Base-by-base conservation (phyloP, 192 early-diverging fungal genomes). In the Coemansia sp. region DNA sequence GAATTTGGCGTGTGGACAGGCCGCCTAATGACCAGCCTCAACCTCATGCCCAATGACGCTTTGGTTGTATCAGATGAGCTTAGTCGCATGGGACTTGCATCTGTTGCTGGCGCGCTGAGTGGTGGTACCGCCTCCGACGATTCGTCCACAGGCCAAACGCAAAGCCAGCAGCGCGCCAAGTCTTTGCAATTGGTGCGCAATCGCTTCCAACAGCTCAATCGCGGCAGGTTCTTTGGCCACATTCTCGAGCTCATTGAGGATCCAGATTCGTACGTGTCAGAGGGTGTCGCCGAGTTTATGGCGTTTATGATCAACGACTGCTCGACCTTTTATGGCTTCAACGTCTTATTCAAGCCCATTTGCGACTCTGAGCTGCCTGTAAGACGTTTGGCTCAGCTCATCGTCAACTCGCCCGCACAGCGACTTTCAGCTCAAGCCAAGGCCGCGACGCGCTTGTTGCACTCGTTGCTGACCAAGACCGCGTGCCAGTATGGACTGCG, bases 1-100 rank as follows among this genome's bases (percentile, higher is more conserved):
- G 81, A 78, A 51, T 84, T 84, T 69, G 70, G 76, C 51, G 73
- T 78, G 41, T 84, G 81, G 81, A 76, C 81, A 3, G 81, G 81
- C 11, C 76, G 70, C 64, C 64, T 84, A 29, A 78, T 84, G 81
- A 39, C 57, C 37, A 73, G 68, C 46, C 64, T 84, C 21, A 77
- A 77, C 29, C 81, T 84, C 10, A 37, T 34, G 59, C 76, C 77
- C 7, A 78, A 76, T 27, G 81, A 84, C 27, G 81, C 76, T 14
- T 44, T 84, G 29, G 81, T 76, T 9, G 68, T 78, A 19, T 69
- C 73, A 0, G 81, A 84, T 37, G 77, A 74, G 73, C 81, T 84
- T 21, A 78, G 58, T 41, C 73, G 81, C 27, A 78, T 84, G 44
- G 81, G 81, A 21, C 70, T 84, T 45, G 77, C 53, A 8, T 64